A percentile compares a stretch with the other conserved stretches of the same genome.
Conservation (phyloP, 2,329 filamentous ascomycete species). For the Aspergillus aculeatinus region DNA sequence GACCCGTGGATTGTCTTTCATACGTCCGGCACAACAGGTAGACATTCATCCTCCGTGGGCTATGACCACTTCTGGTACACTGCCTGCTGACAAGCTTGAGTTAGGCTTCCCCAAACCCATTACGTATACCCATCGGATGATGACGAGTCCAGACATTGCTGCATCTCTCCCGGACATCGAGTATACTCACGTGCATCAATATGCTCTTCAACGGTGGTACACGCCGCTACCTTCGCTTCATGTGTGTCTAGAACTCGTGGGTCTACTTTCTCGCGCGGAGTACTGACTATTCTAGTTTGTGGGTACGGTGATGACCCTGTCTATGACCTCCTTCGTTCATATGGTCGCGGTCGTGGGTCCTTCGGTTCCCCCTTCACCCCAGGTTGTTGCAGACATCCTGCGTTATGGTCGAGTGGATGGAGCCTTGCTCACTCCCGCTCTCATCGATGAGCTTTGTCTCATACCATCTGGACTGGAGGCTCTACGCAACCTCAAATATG, state of each 20-base stretch:
- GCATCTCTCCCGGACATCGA: conserved; percentile 13
- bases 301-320: conserved; percentile 21
- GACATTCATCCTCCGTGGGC: not conserved
- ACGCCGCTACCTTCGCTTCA: conserved; percentile 26
- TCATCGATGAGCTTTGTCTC: conserved; percentile 25
- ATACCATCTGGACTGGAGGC: conserved; percentile 14
- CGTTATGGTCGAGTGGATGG: conserved; percentile 17
- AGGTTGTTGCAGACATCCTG: conserved; percentile 18
- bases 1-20: conserved; percentile 32
- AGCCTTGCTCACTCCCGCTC: conserved; percentile 21
- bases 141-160: conserved; percentile 14
- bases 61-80: not conserved
- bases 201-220: conserved; percentile 19
- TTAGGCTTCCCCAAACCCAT: conserved; percentile 24
- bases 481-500: conserved; percentile 15
- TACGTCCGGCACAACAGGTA: conserved; percentile 30
- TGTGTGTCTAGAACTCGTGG: conserved; percentile 10
- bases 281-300: conserved; percentile 13
- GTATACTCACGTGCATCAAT: conserved; percentile 12
- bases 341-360: conserved; percentile 22
- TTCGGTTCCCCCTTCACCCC: conserved; percentile 12
- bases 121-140: conserved; percentile 25
- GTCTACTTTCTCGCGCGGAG: not conserved
- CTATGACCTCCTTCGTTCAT: conserved; percentile 19
- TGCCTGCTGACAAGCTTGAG: not conserved